Conservation (phyloP, 1,284 basidiomycete species). For the Cutaneotrichosporon mucoides region DNA sequence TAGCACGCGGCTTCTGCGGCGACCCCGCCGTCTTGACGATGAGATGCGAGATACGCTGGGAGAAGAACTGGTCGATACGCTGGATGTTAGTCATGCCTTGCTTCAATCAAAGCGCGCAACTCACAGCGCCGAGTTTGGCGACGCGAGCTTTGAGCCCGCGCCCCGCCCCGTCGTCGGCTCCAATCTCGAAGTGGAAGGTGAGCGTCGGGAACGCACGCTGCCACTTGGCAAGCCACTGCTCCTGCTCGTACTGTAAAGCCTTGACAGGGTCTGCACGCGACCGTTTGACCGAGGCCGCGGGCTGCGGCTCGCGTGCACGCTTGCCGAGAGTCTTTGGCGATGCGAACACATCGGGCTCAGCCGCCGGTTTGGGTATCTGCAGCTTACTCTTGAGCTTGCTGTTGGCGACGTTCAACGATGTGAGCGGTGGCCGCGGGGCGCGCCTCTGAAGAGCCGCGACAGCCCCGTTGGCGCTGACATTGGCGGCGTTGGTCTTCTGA, state of each 20-base stretch:
- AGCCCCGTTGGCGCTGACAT: too few relatives aligned
- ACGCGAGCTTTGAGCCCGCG: conserved; percentile 59
- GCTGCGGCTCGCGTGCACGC: conserved; percentile 4
- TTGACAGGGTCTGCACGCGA: conserved; percentile 13
- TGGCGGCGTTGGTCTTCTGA: too few relatives aligned
- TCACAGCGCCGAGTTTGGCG: conserved; percentile 59
- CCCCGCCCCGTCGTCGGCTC: conserved; percentile 52
- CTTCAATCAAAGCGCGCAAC: conserved; percentile 55
- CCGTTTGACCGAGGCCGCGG: conserved; percentile 6
- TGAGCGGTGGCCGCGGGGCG: too few relatives aligned
- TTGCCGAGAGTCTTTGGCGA: conserved; percentile 14
- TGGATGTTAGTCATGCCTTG: neutral
- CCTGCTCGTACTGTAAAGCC: conserved; percentile 51
- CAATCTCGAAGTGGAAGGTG: conserved; percentile 72
- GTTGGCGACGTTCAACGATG: neutral
- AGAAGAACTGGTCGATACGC: conserved; percentile 76
- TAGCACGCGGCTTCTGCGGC: conserved; percentile 52
- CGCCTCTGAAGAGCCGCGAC: too few relatives aligned
- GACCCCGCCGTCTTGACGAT: conserved; percentile 51
- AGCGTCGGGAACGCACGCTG: conserved; percentile 74
- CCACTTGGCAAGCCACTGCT: conserved; percentile 79
- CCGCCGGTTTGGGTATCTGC: conserved; percentile 22
- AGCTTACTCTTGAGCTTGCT: neutral
- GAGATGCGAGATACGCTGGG: conserved; percentile 76
- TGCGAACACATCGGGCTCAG: conserved; percentile 29